Base-by-base conservation (phyloP, 805 yeast genomes). In the Candida endomychidarum region DNA sequence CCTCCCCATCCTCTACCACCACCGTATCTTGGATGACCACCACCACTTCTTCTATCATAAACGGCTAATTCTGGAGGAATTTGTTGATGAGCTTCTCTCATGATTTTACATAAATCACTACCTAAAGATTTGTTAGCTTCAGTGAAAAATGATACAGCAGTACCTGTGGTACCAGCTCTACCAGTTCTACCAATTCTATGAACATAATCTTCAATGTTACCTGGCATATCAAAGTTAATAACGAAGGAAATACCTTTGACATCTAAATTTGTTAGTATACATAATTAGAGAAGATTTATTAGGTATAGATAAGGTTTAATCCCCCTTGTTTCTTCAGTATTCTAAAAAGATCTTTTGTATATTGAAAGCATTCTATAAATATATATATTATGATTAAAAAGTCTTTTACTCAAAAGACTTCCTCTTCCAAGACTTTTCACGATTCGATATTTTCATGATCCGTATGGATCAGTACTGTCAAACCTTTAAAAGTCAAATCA, bases 111-210 rank as follows among this genome's bases (percentile, higher is more conserved):
- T 60, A 93, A 77, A 57, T 88, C 93, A 56, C 86, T 85, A 53
- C 98, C 97, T 67, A 89, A 78, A 70, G 84, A 80, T 54, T 87
- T 73, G 75, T 89, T 87, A 51, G 75, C 90, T 50, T 80, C 85
- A 44, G 97, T 88, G 78, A 93, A 93, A 65, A 91, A 80, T 7
- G 98, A 87, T 51, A 89, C 80, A 41, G 99, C 97, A 47, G 93
- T 90, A 78, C 99, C 99, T 48, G 77, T 75, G 48, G 89, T 82
- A 65, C 98, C 98, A 52, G 97, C 99, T 80, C 99, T 88, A 65
- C 99, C 99, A 50, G 99, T 90, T 80, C 97, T 90, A 68, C 99
- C 99, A 61, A 91, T 93, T 74, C 99, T 82, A 68, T 91, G 99
- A 49, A 91, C 97, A 65, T 91, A 91, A 73, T 93, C 98, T 76